Percentiles rank a stretch among this genome's conserved stretches.
Evolutionary conservation across 2,329 filamentous ascomycete genomes (phyloP).

Genomic region (Byssothecium circinans): DNA sequence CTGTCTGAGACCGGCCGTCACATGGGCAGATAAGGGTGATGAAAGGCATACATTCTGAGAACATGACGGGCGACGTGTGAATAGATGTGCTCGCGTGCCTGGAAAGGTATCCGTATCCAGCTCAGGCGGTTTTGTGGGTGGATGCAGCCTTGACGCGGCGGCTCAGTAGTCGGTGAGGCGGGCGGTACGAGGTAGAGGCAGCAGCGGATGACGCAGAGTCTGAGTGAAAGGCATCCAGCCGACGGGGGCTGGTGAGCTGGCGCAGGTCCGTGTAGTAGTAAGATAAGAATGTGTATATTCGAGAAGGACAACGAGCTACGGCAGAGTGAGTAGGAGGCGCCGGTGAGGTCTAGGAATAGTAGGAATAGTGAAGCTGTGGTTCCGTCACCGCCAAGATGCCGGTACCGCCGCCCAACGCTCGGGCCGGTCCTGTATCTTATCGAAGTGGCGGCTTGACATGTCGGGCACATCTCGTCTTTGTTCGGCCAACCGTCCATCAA

Average conservation of each 20-base stretch:
- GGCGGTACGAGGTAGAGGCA: constrained; percentile 11
- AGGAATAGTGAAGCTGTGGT: too few species aligned
- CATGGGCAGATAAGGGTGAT: constrained; percentile 36
- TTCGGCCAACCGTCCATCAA: neutral
- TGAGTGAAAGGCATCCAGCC: constrained; percentile 27
- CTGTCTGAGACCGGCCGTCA: constrained; percentile 33
- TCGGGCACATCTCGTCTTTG: neutral
- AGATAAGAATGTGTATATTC: neutral
- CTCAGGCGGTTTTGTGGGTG: constrained; percentile 21
- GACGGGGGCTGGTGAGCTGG: constrained; percentile 11
- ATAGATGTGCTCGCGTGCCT: constrained; percentile 19
- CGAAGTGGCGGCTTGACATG: neutral
- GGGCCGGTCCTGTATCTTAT: neutral
- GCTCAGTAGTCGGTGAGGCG: constrained; percentile 36
- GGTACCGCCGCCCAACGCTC: neutral
- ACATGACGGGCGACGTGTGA: constrained; percentile 56
- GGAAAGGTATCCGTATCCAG: constrained; percentile 19
- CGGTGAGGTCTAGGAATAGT: neutral
- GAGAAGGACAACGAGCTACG: neutral
- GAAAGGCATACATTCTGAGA: constrained; percentile 79
- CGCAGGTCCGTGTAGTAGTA: neutral
- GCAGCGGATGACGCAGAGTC: constrained; percentile 34
- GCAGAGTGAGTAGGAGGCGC: neutral
- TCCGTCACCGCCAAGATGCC: neutral
- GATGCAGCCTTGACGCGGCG: constrained; percentile 22